Conservation (phyloP, 106 monocot genomes). For the Dendrobium nobile region DNA sequence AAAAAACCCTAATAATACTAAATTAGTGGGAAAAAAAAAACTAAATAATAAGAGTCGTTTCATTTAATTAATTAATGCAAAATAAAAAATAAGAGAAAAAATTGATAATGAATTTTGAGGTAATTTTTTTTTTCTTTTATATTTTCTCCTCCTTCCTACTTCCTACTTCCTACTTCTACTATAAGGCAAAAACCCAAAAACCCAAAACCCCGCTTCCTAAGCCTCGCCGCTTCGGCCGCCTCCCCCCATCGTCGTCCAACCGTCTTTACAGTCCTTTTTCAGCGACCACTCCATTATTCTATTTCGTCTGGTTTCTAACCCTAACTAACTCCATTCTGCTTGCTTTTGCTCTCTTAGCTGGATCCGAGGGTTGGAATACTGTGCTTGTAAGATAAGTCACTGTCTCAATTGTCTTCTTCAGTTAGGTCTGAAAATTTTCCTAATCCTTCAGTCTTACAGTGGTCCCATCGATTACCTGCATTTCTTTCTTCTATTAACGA, state of each 20-base stretch:
- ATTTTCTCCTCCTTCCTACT: too few relatives aligned
- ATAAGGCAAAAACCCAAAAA: too few relatives aligned
- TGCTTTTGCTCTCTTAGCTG: background rate
- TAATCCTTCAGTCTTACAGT: background rate
- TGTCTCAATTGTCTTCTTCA: background rate
- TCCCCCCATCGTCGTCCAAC: background rate
- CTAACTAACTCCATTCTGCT: background rate
- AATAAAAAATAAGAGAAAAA: too few relatives aligned
- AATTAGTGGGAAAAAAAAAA: too few relatives aligned
- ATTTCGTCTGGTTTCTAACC: background rate
- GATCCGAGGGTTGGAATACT: background rate
- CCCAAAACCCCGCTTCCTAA: background rate
- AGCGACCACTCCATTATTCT: background rate
- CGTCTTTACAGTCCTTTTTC: background rate
- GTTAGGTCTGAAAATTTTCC: background rate
- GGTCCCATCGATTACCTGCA: background rate
- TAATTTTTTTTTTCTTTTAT: too few relatives aligned
- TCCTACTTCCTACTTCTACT: too few relatives aligned
- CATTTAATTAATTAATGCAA: too few relatives aligned
- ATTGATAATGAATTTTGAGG: too few relatives aligned
- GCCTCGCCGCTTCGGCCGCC: background rate
- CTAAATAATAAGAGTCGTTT: too few relatives aligned
- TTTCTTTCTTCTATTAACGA: background rate
- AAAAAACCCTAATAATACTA: too few relatives aligned
- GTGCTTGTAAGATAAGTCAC: background rate